Percentiles rank a stretch among this genome's conserved stretches.
Conservation (phyloP, 768 basidiomycete species). For the Termitomyces sp. region DNA sequence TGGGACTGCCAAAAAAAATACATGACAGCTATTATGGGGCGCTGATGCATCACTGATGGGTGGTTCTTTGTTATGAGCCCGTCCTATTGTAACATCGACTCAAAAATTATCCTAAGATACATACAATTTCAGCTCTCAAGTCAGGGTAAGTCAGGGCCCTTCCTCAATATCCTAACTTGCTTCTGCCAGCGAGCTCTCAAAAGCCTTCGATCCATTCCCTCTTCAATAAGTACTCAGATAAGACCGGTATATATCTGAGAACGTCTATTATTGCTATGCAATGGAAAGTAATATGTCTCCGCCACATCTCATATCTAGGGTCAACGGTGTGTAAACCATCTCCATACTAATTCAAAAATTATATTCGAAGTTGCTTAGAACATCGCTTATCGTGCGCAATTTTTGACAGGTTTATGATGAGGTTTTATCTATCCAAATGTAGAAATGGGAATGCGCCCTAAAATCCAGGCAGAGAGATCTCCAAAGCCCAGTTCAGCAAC, state of each 20-base stretch:
- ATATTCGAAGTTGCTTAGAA: neutral
- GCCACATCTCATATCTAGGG: neutral
- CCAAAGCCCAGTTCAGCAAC: neutral
- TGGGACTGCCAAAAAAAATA: neutral
- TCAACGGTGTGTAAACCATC: neutral
- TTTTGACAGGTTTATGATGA: neutral
- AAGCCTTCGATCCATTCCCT: neutral
- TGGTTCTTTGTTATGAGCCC: no score
- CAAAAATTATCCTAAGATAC: neutral
- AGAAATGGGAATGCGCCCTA: neutral
- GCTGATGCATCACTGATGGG: neutral
- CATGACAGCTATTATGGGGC: neutral
- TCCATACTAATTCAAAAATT: neutral
- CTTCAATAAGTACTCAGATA: neutral
- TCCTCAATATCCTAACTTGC: neutral
- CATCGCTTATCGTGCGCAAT: no score
- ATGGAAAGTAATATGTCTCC: neutral
- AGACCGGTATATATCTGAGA: neutral
- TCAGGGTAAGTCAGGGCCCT: neutral
- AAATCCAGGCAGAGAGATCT: neutral
- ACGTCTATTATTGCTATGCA: neutral
- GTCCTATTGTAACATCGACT: no score
- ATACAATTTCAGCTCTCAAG: neutral
- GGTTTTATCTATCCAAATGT: neutral
- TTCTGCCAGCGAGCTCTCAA: neutral